Evolutionary conservation across 202 grass and related monocot genomes (phyloP).

Genomic region (Elaeis oleifera): DNA sequence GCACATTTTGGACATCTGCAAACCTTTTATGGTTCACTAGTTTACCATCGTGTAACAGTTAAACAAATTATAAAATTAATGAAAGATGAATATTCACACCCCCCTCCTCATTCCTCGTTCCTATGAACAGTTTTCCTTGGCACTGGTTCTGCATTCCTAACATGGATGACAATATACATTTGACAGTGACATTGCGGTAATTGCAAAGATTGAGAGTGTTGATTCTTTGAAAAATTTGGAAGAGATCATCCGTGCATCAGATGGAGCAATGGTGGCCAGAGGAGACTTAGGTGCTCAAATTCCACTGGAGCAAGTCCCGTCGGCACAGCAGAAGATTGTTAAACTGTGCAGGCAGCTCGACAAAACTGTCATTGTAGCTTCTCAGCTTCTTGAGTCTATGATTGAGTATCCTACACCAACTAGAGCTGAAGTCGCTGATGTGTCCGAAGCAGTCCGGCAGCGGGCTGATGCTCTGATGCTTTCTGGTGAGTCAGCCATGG

Average conservation of each 20-base stretch:
- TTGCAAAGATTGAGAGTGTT: constrained; percentile 17
- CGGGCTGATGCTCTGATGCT: constrained; percentile 18
- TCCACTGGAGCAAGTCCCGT: constrained; percentile 10
- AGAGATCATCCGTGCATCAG: constrained; percentile 15
- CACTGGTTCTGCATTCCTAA: background rate
- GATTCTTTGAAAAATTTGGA: constrained; percentile 18
- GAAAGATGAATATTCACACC: too few species aligned
- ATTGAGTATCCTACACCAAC: constrained; percentile 15
- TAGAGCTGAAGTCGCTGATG: constrained; percentile 14
- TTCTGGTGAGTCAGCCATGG: constrained; percentile 12
- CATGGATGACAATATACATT: background rate
- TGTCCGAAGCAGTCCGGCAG: constrained; percentile 15
- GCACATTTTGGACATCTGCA: too few species aligned
- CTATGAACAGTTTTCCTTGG: too few species aligned
- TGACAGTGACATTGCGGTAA: constrained; percentile 9
- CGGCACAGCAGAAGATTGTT: constrained; percentile 9
- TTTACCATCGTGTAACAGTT: too few species aligned
- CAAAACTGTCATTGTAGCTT: constrained; percentile 12
- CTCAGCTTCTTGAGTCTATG: constrained; percentile 16
- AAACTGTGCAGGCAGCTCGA: constrained; percentile 17
- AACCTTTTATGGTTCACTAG: too few species aligned
- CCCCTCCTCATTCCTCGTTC: too few species aligned
- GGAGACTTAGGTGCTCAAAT: constrained; percentile 18
- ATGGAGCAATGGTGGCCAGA: constrained; percentile 16
- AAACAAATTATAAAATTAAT: too few species aligned